Evolutionary conservation across 2,329 filamentous ascomycete genomes (phyloP).

Genomic region (Fusarium nelsonii): DNA sequence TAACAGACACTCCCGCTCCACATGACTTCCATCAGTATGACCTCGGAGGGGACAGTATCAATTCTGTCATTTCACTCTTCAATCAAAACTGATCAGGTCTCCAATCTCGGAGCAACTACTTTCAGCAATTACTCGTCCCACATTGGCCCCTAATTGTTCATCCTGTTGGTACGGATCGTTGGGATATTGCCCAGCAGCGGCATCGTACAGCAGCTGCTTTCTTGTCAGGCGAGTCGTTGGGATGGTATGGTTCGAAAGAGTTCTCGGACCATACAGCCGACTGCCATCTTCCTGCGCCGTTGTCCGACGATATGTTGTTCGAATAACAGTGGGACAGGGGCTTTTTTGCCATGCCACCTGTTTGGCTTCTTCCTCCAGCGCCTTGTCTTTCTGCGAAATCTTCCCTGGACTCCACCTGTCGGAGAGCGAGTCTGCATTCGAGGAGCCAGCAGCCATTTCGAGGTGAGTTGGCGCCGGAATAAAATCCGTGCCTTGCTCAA

Average conservation of each 20-base stretch:
- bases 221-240: neutral
- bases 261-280: neutral
- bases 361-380: neutral
- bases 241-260: conserved; percentile 1
- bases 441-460: neutral
- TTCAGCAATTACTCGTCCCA: neutral
- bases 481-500: neutral
- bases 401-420: conserved; percentile 38
- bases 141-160: neutral
- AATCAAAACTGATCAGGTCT: conserved; percentile 35
- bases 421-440: conserved; percentile 15
- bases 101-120: neutral
- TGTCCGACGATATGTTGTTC: conserved; percentile 3
- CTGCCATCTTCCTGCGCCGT: neutral
- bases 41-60: neutral
- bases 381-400: conserved; percentile 23
- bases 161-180: neutral
- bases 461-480: neutral
- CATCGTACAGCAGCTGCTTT: conserved; percentile 13
- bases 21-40: neutral
- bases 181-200: conserved; percentile 10
- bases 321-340: neutral
- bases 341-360: neutral
- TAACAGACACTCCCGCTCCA: neutral
- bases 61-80: neutral